phyloP scores from a whole-genome alignment of 441 rosid genomes.

The Erodium texanum region DNA sequence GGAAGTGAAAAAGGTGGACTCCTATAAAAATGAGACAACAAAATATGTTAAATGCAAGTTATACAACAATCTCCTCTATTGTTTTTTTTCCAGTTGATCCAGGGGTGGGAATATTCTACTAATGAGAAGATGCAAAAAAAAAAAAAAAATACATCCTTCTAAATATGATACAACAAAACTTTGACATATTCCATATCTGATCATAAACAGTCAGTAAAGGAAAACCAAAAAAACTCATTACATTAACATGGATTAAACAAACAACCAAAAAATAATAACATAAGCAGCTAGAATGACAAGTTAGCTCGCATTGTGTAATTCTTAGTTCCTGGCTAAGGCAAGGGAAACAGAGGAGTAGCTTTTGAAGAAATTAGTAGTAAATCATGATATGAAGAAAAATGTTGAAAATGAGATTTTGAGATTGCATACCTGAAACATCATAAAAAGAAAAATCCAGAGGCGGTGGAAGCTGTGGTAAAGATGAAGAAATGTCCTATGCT shows the following conservation, averaged over 20 bases:
- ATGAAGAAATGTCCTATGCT: slow-evolving; percentile 92
- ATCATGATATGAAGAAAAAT: neutral
- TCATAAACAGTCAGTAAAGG: too few relatives aligned
- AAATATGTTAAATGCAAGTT: neutral
- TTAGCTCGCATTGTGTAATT: neutral
- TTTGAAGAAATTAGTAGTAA: neutral
- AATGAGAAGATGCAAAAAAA: neutral
- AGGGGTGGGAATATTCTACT: neutral
- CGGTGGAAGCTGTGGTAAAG: slow-evolving; percentile 98
- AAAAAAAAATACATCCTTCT: neutral
- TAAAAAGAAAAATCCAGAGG: slow-evolving; percentile 86
- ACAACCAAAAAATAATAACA: neutral
- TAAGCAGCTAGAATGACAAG: neutral
- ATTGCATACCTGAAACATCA: slow-evolving; percentile 94
- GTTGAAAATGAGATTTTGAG: slow-evolving; percentile 7
- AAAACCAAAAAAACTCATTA: neutral
- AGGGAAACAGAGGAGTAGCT: neutral
- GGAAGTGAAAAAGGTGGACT: neutral
- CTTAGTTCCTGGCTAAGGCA: neutral
- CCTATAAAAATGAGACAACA: neutral
- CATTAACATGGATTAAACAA: neutral
- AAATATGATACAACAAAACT: neutral
- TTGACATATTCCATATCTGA: neutral
- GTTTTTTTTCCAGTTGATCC: too few relatives aligned
- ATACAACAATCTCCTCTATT: neutral